Percentiles rank a stretch among this genome's conserved stretches.
These are phyloP conservation scores for Murraya paniculata DNA, from an alignment of 345 rosid species.

Conservation along the genomic window DNA sequence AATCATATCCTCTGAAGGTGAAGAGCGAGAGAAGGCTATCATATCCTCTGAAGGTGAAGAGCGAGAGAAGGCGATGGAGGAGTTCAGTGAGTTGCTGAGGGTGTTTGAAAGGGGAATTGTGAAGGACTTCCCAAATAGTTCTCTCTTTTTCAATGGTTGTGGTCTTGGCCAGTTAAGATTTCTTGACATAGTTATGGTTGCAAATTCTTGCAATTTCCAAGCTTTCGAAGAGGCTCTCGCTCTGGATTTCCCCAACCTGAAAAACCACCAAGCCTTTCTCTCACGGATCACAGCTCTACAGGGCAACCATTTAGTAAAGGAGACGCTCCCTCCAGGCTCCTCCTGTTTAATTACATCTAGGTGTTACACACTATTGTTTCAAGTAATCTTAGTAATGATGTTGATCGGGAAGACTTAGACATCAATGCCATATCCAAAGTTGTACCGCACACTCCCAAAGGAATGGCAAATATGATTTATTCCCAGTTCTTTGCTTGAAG, in stretches of 20 bases:
- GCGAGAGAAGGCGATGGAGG: conserved; percentile 19
- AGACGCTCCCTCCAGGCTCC: conserved; percentile 17
- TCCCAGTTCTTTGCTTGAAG: not conserved
- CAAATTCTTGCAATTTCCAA: conserved; percentile 10
- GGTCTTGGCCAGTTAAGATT: conserved; percentile 11
- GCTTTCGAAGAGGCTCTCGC: conserved; percentile 21
- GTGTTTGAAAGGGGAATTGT: conserved; percentile 25
- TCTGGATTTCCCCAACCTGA: not conserved
- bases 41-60: too few species aligned
- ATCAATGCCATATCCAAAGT: too few species aligned
- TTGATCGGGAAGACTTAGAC: too few species aligned
- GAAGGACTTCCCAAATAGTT: conserved; percentile 9
- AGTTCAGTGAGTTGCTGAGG: not conserved
- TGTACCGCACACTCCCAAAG: too few species aligned
- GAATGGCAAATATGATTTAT: not conserved
- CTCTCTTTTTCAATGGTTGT: conserved; percentile 10
- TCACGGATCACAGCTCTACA: conserved; percentile 16
- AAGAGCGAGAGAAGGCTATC: too few species aligned
- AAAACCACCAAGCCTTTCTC: conserved; percentile 11
- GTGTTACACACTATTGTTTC: not conserved
- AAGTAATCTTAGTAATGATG: not conserved
- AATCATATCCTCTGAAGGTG: conserved; percentile 5
- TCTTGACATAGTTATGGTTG: conserved; percentile 17
- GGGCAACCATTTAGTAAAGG: conserved; percentile 15
- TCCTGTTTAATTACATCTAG: not conserved